A percentile compares a stretch with the other conserved stretches of the same genome.
Evolutionary conservation across 1,284 basidiomycete species (phyloP).

Genomic region (Salmacisia buchloeana): DNA sequence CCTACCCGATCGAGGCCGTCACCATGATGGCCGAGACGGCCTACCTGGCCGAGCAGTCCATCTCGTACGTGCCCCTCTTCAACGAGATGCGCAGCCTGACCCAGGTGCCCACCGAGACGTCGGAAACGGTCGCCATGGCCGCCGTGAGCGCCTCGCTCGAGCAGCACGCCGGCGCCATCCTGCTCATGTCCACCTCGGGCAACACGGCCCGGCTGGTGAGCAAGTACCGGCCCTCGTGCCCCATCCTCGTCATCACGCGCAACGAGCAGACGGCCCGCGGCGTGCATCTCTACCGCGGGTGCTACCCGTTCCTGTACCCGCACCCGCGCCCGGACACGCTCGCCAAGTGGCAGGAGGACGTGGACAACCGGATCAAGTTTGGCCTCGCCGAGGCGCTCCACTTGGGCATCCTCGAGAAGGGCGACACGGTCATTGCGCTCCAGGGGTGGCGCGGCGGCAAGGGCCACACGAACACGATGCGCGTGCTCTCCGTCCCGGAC

Average conservation of each 20-base stretch:
- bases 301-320: slow-evolving; percentile 94
- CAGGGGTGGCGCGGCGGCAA: slow-evolving; percentile 99
- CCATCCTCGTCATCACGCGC: slow-evolving; percentile 82
- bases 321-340: slow-evolving; percentile 76
- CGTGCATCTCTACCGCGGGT: slow-evolving; percentile 92
- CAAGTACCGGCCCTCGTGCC: slow-evolving; percentile 90
- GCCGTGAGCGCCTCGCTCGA: slow-evolving; percentile 48
- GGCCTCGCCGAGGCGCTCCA: slow-evolving; percentile 82
- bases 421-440: slow-evolving; percentile 84
- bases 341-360: slow-evolving; percentile 96
- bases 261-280: slow-evolving; percentile 93
- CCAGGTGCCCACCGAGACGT: slow-evolving; percentile 45
- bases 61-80: slow-evolving; percentile 48
- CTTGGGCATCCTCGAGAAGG: slow-evolving; percentile 81
- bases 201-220: slow-evolving; percentile 92
- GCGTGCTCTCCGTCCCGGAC: slow-evolving; percentile 28
- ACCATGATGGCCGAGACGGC: slow-evolving; percentile 51
- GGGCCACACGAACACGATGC: slow-evolving; percentile 64
- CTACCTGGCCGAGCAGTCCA: slow-evolving; percentile 47
- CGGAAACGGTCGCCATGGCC: slow-evolving; percentile 49
- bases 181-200: slow-evolving; percentile 87
- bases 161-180: slow-evolving; percentile 58
- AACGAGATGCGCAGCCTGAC: slow-evolving; percentile 55
- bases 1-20: slow-evolving; percentile 53
- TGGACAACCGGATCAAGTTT: slow-evolving; percentile 60